Base-by-base conservation (phyloP, 306 rosid species). In the Cajanus cajan region DNA sequence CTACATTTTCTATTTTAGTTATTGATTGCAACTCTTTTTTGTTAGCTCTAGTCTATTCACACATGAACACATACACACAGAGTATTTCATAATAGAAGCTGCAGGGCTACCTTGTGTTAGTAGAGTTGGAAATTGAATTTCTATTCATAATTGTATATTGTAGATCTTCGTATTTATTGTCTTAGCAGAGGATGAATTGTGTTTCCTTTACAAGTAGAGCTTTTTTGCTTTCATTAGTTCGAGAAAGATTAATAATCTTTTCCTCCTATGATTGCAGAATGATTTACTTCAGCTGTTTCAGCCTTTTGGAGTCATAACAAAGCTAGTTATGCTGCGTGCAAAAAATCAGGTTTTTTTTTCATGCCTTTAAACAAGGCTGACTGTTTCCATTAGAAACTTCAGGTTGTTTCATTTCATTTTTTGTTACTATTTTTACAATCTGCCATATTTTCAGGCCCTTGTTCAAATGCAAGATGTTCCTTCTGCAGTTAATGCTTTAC, bases 301-400 rank as follows among this genome's bases (percentile, higher is more conserved):
- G 88, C 96, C 96, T 68, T 91, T 93, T 79, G 98, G 98, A 73
- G 97, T 91, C 73, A 93, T 93, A 85, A 91, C 93, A 41, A 93
- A 93, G 90, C 98, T 93, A 55, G 98, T 93, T 75, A 93, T 93
- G 98, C 89, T 93, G 78, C 97, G 98, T 39, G 98, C 98, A 19
- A 93, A 93, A 83, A 93, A 93, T 85, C 98, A 93, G 98, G 98
- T 93, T 68, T 71, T 75, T 50, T 54, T 68, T 54, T 37, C 18
- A 51, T 59, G 44, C 31, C 55, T 28, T 34, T 68, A 22, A 62
- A 59, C 52, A 8, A 52, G 36, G 6, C 4, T 21, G 51, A 4
- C 9, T 65, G 36, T 79, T 63, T 51, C 21, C 45, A 24, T 43
- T 54, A 34, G 41, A 74, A 59, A 33, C 73, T 78, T 63, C 44